These are phyloP conservation scores for Phytophthora idaei DNA, from an alignment of 352 stramenopile species.

Conservation along the genomic window DNA sequence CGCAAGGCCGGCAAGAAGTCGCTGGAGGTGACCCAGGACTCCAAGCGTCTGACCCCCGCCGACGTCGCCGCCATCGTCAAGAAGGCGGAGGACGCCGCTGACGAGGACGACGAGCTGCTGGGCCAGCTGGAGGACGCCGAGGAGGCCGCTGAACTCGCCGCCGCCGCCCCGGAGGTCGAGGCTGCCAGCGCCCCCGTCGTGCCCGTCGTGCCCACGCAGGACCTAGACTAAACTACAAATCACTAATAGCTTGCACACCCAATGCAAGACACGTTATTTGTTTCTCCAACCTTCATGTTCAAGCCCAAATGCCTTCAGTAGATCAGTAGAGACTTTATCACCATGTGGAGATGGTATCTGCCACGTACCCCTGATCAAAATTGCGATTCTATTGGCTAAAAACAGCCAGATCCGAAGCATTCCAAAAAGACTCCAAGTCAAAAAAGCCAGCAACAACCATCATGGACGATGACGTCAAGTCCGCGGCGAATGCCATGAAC, in stretches of 20 bases:
- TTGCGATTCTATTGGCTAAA: slow-evolving; percentile 33
- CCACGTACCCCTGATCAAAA: slow-evolving; percentile 1
- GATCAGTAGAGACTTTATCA: background rate
- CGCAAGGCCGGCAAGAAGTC: slow-evolving; percentile 74
- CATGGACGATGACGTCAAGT: slow-evolving; percentile 59
- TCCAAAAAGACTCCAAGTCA: slow-evolving; percentile 11
- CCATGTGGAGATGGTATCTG: background rate
- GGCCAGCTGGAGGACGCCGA: slow-evolving; percentile 75
- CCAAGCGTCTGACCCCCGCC: slow-evolving; percentile 63
- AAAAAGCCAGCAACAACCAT: slow-evolving; percentile 28
- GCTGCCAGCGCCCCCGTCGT: slow-evolving; percentile 34
- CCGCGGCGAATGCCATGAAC: slow-evolving; percentile 56
- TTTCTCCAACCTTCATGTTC: slow-evolving; percentile 4
- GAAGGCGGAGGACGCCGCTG: slow-evolving; percentile 83
- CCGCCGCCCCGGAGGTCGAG: slow-evolving; percentile 35
- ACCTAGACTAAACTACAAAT: slow-evolving; percentile 83
- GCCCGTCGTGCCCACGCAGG: slow-evolving; percentile 57
- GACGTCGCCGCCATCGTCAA: slow-evolving; percentile 82
- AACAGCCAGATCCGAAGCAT: slow-evolving; percentile 13
- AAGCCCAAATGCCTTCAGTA: background rate
- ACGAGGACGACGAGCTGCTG: slow-evolving; percentile 81
- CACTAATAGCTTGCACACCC: slow-evolving; percentile 39
- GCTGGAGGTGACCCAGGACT: slow-evolving; percentile 78
- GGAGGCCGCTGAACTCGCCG: slow-evolving; percentile 54
- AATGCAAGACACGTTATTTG: slow-evolving; percentile 41